Evolutionary conservation across 2,329 filamentous ascomycete genomes (phyloP), one percentile per base, ranked within the genome.

Genomic region (Penicillium digitatum): DNA sequence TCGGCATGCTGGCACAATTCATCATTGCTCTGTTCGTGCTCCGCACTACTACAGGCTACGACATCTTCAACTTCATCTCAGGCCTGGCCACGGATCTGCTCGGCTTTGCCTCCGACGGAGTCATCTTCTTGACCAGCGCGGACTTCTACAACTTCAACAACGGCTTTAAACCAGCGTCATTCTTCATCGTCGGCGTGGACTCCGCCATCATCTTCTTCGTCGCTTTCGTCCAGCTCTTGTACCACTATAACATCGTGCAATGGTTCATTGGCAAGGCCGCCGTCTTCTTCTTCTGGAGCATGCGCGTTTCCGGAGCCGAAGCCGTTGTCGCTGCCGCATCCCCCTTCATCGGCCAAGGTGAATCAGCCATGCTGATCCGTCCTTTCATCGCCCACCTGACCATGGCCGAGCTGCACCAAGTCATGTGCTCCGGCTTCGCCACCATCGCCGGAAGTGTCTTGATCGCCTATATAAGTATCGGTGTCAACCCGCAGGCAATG

Each of bases 141-240:
- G 70, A 72, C 2, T 72, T 73, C 43, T 51, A 55, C 42, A 5
- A 51, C 0, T 40, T 58, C 44, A 5, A 38, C 0, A 40, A 7
- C 0, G 8, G 77, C 79, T 6, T 68, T 77, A 3, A 79, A 1
- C 68, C 69, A n/a, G 47, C 46, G 12, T 62, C 66, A 4, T 90
- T 82, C 82, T 96, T 95, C 82, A 79, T 96, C 60, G 80, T 87
- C 47, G 78, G 81, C 47, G 90, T 95, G 59, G 81, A 95, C n/a
- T 90, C 92, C 0, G 86, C 92, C 66, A 95, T 96, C 74, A 90
- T 96, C 77, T 96, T 96, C 84, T 96, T 96, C 83, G 88, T 96
- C 55, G 85, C 91, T 1, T 80, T 96, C n/a, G 90, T 95, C 26
- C 89, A 95, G 74, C 83, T 96, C 14, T 75, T 95, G 40, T 95